Evolutionary conservation across 768 basidiomycete species (phyloP).

Genomic region (Amanita thiersii): DNA sequence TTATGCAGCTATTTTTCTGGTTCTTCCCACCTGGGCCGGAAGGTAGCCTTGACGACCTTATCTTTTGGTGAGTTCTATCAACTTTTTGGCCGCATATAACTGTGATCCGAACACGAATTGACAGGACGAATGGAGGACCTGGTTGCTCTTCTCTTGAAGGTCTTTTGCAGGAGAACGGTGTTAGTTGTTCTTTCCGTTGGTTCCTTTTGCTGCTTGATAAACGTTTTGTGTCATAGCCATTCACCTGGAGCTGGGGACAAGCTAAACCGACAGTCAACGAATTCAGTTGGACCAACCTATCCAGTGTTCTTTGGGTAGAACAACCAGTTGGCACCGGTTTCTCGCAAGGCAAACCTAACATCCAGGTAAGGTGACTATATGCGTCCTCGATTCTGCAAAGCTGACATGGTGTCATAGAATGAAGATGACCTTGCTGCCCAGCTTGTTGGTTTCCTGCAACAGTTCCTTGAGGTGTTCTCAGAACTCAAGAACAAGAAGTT

Average conservation of each 20-base stretch:
- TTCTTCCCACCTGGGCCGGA: conserved; percentile 73
- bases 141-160: conserved; percentile 73
- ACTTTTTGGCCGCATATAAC: background rate
- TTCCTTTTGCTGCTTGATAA: background rate
- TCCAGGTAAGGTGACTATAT: conserved; percentile 45
- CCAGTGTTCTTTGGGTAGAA: conserved; percentile 67
- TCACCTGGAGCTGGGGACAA: conserved; percentile 57
- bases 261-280: conserved; percentile 58
- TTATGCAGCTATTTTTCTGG: conserved; percentile 68
- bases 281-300: conserved; percentile 75
- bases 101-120: background rate
- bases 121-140: conserved; percentile 75
- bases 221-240: conserved; percentile 34
- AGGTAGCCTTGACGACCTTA: conserved; percentile 64
- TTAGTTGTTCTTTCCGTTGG: conserved; percentile 20
- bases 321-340: conserved; percentile 79
- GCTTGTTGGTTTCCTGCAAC: conserved; percentile 56
- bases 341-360: conserved; percentile 61
- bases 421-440: conserved; percentile 41
- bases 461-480: conserved; percentile 67
- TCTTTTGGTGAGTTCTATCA: conserved; percentile 50
- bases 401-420: conserved; percentile 24
- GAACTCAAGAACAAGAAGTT: conserved; percentile 70
- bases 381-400: background rate
- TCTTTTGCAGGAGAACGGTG: conserved; percentile 68